Base-by-base conservation (phyloP, 805 yeast genomes). In the Monosporozyma yasuniensis region DNA sequence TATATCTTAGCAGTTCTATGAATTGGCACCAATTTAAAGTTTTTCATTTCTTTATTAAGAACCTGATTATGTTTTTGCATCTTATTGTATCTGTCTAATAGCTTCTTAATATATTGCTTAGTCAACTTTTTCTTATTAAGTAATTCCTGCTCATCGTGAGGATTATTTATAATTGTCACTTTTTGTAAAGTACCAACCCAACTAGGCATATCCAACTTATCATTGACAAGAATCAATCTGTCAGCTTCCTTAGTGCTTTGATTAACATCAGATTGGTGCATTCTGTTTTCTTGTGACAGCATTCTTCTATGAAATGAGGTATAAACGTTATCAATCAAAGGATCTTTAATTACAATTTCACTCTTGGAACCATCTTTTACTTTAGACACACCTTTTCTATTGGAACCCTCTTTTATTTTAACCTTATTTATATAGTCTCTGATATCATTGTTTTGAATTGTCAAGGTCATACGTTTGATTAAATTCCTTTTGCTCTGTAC, bases 261-360 rank as follows among this genome's bases (percentile, higher is more conserved):
- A 1, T 50, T 42, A 7, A 56, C 32, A 46, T 72, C 76, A 23
- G 77, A 68, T 55, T 84, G 90, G 1, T 75, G 68, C 77, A 83
- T 80, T 44, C 78, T 72, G 51, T 74, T 75, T 63, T 86, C 95
- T 47, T 81, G 82, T 49, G 77, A 77, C 54, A 76, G 78, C 80
- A 83, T 78, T 38, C 76, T 72, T 41, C 73, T 72, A 64, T 84
- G 90, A 56, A 73, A 77, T 12, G 68, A 53, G 28, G 63, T 57
- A 60, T 69, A 81, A 12, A 68, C 18, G 0, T 61, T 55, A 60
- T 80, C 84, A 1, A 64, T 56, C 45, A 85, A 65, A 4, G 80
- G 78, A 56, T 78, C 83, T 32, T 18, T 28, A 9, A 4, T 7
- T 12, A 25, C 8, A 25, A 25, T 4, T 25, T 25, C 8, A 25